Percentiles rank a stretch among this genome's conserved stretches.
These are phyloP conservation scores for Astragalus glycyphyllos DNA, from an alignment of 306 rosid species.

Conservation along the genomic window DNA sequence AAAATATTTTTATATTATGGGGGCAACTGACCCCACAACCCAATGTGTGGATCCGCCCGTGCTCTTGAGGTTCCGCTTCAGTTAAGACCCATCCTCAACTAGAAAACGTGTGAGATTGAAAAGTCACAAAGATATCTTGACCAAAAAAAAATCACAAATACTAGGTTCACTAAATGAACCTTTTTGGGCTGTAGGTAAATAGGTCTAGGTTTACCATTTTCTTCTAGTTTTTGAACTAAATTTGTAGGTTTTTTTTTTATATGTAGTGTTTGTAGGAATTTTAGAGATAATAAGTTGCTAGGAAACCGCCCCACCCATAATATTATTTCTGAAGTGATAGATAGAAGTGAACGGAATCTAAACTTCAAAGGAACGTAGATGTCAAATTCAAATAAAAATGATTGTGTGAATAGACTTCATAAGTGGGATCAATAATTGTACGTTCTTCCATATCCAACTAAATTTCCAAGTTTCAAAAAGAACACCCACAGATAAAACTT, in stretches of 20 bases:
- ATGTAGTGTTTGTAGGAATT: not conserved
- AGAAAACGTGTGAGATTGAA: no score
- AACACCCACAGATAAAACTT: not conserved
- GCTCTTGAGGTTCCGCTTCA: no score
- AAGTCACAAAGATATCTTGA: no score
- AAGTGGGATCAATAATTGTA: slow-evolving; percentile 36
- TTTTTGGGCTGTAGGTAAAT: not conserved
- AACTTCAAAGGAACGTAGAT: slow-evolving; percentile 15
- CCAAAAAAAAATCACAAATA: no score
- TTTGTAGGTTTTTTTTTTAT: no score
- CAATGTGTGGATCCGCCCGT: no score
- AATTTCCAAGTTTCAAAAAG: slow-evolving; percentile 2
- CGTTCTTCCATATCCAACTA: slow-evolving; percentile 10
- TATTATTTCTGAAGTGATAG: not conserved
- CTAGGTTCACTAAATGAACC: not conserved
- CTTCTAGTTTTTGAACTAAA: not conserved
- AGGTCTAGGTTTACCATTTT: not conserved
- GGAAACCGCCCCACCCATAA: not conserved
- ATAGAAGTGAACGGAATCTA: slow-evolving; percentile 4
- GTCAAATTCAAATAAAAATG: slow-evolving; percentile 25
- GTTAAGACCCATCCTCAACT: no score
- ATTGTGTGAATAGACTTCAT: slow-evolving; percentile 47
- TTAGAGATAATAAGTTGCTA: not conserved
- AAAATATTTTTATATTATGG: no score
- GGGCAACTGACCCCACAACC: no score